Evolutionary conservation across 352 stramenopile genomes (phyloP).

Genomic region (Globisporangium paroecandrum): DNA sequence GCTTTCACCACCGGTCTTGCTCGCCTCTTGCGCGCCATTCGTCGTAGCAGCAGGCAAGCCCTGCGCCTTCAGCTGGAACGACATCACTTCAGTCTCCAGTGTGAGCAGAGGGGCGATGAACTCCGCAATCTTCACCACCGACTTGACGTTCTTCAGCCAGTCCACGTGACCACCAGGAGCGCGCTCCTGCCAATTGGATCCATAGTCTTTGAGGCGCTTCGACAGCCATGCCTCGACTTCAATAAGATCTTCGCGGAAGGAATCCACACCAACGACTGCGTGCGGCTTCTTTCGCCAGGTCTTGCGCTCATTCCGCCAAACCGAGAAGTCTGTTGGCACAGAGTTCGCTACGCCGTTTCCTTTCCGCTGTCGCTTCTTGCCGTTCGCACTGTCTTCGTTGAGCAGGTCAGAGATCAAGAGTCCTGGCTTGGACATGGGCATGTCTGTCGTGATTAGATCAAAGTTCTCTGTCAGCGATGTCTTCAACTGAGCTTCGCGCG

Average conservation of each 20-base stretch:
- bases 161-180: conserved; percentile 26
- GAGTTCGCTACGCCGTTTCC: conserved; percentile 5
- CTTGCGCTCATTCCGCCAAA: conserved; percentile 60
- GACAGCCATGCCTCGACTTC: conserved; percentile 58
- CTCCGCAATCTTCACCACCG: conserved; percentile 29
- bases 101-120: conserved; percentile 43
- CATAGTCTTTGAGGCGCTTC: conserved; percentile 56
- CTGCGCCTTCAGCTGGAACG: conserved; percentile 40
- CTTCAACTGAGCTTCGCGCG: conserved; percentile 46
- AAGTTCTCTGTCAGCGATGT: conserved; percentile 59
- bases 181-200: conserved; percentile 60
- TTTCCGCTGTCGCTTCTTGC: conserved; percentile 41
- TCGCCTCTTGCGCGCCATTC: background rate
- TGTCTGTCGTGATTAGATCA: conserved; percentile 49
- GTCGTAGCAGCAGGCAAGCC: background rate
- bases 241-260: conserved; percentile 56
- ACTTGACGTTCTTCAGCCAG: conserved; percentile 53
- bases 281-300: conserved; percentile 51
- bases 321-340: conserved; percentile 32
- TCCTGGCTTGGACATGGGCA: conserved; percentile 69
- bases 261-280: conserved; percentile 34
- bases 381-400: conserved; percentile 46
- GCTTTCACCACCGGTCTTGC: background rate
- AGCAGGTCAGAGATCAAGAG: conserved; percentile 73
- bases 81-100: conserved; percentile 66